A percentile compares a stretch with the other conserved stretches of the same genome.
Evolutionary conservation across 1,139 yeast species (phyloP).

Genomic region (Kazachstania sp.): DNA sequence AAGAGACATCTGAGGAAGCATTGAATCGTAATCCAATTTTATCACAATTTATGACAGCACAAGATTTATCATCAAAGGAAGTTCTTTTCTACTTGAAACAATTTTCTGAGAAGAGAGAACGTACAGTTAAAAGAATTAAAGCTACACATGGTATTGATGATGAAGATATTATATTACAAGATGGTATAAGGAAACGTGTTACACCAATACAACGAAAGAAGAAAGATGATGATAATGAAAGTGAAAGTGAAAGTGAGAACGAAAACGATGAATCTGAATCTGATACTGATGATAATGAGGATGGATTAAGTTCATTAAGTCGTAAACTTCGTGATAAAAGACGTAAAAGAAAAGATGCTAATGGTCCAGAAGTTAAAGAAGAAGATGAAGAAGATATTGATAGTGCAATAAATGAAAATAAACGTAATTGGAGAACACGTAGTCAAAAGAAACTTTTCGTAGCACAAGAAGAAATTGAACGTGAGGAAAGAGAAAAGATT

Average conservation of each 20-base stretch:
- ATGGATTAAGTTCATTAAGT: neutral
- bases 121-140: slow-evolving; percentile 30
- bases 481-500: slow-evolving; percentile 10
- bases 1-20: slow-evolving; percentile 34
- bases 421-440: slow-evolving; percentile 11
- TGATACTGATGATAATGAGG: neutral
- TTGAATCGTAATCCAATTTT: slow-evolving; percentile 34
- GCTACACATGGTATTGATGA: slow-evolving; percentile 30
- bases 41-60: slow-evolving; percentile 36
- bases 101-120: slow-evolving; percentile 36
- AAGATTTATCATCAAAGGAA: slow-evolving; percentile 39
- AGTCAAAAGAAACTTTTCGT: slow-evolving; percentile 9
- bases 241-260: neutral
- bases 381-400: slow-evolving; percentile 9
- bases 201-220: neutral
- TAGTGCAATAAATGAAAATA: slow-evolving; percentile 8
- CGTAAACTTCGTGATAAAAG: neutral
- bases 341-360: neutral
- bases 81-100: slow-evolving; percentile 38
- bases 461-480: slow-evolving; percentile 12
- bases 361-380: slow-evolving; percentile 3
- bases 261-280: neutral
- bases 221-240: neutral
- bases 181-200: slow-evolving; percentile 7
- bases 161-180: slow-evolving; percentile 13